phyloP scores from a whole-genome alignment of 768 basidiomycete genomes.

The Hortiboletus flavorubellus region DNA sequence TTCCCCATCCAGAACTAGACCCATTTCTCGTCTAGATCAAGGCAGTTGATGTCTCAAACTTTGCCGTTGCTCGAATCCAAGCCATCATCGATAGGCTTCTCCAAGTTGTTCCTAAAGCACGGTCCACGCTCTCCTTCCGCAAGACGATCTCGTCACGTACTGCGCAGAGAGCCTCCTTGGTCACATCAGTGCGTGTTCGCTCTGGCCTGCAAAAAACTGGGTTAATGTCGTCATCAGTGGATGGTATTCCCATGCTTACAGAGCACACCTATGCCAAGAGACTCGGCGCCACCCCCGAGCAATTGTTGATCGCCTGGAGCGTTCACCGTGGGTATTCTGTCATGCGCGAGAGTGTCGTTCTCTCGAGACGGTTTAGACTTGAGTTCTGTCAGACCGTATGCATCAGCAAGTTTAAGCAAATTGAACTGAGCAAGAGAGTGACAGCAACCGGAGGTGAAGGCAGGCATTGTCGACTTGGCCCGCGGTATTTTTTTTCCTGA shows the following conservation, averaged over 20 bases:
- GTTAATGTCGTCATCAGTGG: conserved; percentile 36
- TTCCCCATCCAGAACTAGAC: background rate
- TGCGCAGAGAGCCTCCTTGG: conserved; percentile 73
- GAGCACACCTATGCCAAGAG: conserved; percentile 67
- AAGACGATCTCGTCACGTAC: conserved; percentile 68
- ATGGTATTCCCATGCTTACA: conserved; percentile 61
- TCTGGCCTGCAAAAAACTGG: background rate
- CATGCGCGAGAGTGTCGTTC: conserved; percentile 65
- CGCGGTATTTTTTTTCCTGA: background rate
- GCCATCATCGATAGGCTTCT: conserved; percentile 46
- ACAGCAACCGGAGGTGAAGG: conserved; percentile 39
- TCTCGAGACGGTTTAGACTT: background rate
- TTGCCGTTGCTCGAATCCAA: conserved; percentile 60
- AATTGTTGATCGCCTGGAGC: conserved; percentile 84
- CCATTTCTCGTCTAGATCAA: conserved; percentile 43
- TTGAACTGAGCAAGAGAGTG: conserved; percentile 55
- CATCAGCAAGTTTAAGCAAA: conserved; percentile 73
- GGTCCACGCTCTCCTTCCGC: conserved; percentile 75
- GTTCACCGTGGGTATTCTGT: conserved; percentile 71
- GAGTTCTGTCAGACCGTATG: conserved; percentile 48
- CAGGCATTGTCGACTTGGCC: conserved; percentile 3
- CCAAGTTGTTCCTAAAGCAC: conserved; percentile 49
- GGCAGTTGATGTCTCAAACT: conserved; percentile 82
- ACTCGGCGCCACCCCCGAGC: conserved; percentile 66
- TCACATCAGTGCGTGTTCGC: conserved; percentile 57